phyloP scores from a whole-genome alignment of 108 stramenopile genomes.

The Phaeodactylum tricornutum region DNA sequence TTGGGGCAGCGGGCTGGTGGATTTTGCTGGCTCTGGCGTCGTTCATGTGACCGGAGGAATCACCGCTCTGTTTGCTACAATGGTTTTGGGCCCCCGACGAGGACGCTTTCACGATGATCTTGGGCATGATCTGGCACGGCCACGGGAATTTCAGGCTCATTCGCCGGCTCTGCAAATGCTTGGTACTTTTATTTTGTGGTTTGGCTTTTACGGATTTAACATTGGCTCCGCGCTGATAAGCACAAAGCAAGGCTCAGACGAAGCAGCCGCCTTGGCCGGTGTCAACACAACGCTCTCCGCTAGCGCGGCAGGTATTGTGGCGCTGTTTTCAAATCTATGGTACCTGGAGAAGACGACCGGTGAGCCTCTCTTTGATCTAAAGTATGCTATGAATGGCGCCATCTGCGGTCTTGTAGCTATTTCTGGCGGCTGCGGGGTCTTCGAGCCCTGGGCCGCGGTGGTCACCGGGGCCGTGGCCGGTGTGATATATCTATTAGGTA shows the following conservation, averaged over 20 bases:
- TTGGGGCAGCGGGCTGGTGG: slow-evolving; percentile 45
- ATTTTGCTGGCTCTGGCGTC: slow-evolving; percentile 78
- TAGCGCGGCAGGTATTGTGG: slow-evolving; percentile 3
- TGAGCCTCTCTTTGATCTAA: slow-evolving; percentile 19
- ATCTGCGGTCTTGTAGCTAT: slow-evolving; percentile 55
- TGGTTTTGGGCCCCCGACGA: slow-evolving; percentile 45
- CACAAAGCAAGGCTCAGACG: background rate
- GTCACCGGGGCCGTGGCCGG: slow-evolving; percentile 58
- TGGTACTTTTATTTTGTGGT: slow-evolving; percentile 54
- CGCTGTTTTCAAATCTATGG: slow-evolving; percentile 1
- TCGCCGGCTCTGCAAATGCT: slow-evolving; percentile 37
- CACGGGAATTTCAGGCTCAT: slow-evolving; percentile 31
- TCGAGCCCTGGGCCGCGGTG: slow-evolving; percentile 55
- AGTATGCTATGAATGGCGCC: slow-evolving; percentile 18
- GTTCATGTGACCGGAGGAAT: slow-evolving; percentile 79
- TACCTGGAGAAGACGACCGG: slow-evolving; percentile 7
- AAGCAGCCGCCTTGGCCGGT: background rate
- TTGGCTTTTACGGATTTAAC: slow-evolving; percentile 36
- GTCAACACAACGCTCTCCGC: slow-evolving; percentile 9
- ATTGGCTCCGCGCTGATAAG: slow-evolving; percentile 7
- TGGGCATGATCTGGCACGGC: slow-evolving; percentile 30
- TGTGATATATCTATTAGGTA: slow-evolving; percentile 34
- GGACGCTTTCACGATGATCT: slow-evolving; percentile 46
- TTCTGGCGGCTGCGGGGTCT: slow-evolving; percentile 44
- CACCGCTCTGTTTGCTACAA: slow-evolving; percentile 54